These are phyloP conservation scores for Gossypium gossypioides DNA, from an alignment of 441 rosid genomes.

Conservation along the genomic window DNA sequence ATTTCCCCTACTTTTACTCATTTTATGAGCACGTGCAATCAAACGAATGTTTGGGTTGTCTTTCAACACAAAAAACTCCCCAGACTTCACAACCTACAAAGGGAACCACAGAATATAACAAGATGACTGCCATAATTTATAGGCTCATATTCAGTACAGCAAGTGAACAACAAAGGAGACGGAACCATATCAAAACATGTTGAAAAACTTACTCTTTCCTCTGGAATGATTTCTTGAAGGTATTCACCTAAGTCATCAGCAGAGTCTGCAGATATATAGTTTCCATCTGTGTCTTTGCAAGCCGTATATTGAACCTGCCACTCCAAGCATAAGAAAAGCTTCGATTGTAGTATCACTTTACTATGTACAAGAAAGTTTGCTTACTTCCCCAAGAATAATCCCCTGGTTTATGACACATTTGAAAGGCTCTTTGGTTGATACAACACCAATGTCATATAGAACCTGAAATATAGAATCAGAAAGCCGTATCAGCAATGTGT, in stretches of 20 bases:
- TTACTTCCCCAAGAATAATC: slow-evolving; percentile 91
- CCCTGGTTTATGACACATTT: slow-evolving; percentile 97
- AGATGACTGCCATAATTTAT: background rate
- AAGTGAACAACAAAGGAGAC: background rate
- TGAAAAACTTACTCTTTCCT: slow-evolving; percentile 49
- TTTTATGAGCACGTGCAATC: slow-evolving; percentile 73
- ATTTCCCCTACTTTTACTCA: slow-evolving; percentile 98
- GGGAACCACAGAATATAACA: slow-evolving; percentile 11
- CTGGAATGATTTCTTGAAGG: slow-evolving; percentile 53
- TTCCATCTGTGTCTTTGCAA: slow-evolving; percentile 62
- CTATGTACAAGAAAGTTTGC: slow-evolving; percentile 18
- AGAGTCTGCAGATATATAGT: slow-evolving; percentile 58
- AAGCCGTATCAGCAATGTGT: background rate
- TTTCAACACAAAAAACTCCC: slow-evolving; percentile 69
- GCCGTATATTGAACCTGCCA: slow-evolving; percentile 81
- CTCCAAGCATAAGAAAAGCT: slow-evolving; percentile 23
- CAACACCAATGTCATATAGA: slow-evolving; percentile 83
- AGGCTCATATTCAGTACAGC: background rate
- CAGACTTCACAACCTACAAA: slow-evolving; percentile 59
- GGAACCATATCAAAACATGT: slow-evolving; percentile 11
- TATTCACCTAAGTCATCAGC: slow-evolving; percentile 32
- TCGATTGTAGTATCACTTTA: background rate
- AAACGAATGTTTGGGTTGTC: slow-evolving; percentile 50
- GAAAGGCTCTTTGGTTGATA: slow-evolving; percentile 89
- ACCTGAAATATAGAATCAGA: slow-evolving; percentile 40